Percentiles rank a stretch among this genome's conserved stretches.
phyloP scores from a whole-genome alignment of 208 protist genomes.

The Leishmania lainsoni region DNA sequence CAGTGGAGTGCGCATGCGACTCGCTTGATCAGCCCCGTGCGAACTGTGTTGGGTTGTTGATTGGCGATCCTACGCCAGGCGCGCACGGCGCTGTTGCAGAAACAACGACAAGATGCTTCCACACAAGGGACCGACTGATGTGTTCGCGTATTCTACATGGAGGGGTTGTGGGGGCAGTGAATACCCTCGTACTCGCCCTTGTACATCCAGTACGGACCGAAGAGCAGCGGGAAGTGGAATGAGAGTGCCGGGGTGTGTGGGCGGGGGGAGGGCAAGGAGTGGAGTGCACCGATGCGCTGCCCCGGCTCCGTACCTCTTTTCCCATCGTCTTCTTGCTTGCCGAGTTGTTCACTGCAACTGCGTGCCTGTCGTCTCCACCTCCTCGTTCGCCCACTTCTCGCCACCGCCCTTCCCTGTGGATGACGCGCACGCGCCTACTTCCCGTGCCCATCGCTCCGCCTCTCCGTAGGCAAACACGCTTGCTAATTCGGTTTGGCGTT shows the following conservation, averaged over 20 bases:
- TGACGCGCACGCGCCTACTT: not conserved
- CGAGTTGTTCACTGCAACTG: not conserved
- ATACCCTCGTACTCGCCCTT: not conserved
- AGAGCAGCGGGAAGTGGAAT: not conserved
- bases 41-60: not conserved
- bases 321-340: not conserved
- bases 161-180: too few relatives aligned
- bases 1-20: not conserved
- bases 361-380: not conserved
- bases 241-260: not conserved
- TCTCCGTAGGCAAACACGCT: not conserved
- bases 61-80: not conserved
- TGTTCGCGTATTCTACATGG: not conserved
- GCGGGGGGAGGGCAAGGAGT: too few relatives aligned
- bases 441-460: too few relatives aligned
- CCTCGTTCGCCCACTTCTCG: not conserved
- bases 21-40: not conserved
- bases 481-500: not conserved
- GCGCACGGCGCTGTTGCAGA: not conserved
- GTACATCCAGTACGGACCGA: not conserved
- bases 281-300: not conserved
- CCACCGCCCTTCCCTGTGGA: not conserved
- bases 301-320: not conserved
- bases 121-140: not conserved
- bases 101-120: not conserved